Evolutionary conservation across 306 rosid genomes (phyloP).

Genomic region (Canavalia gladiata): DNA sequence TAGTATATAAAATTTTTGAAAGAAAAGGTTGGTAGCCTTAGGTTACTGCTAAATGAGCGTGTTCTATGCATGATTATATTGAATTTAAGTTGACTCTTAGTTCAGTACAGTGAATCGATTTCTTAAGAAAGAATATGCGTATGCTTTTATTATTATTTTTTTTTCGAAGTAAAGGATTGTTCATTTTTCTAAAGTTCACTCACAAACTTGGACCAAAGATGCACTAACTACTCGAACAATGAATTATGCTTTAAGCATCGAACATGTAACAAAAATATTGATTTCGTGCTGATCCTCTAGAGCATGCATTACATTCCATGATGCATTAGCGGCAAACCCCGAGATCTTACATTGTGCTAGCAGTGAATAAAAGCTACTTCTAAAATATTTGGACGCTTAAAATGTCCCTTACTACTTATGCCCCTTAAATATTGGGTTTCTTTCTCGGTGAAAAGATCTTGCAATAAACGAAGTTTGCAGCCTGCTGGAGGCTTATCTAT

Average conservation of each 20-base stretch:
- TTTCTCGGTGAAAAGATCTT: no score
- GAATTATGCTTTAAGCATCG: neutral
- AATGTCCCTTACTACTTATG: no score
- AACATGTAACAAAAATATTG: neutral
- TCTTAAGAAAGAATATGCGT: neutral
- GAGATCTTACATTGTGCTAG: neutral
- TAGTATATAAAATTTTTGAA: neutral
- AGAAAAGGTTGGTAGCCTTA: neutral
- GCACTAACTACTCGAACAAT: slow-evolving; percentile 4
- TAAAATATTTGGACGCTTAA: no score
- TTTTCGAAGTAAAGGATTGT: no score
- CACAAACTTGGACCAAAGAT: no score
- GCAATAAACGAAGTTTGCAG: no score
- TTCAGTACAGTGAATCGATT: slow-evolving; percentile 3
- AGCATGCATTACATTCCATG: neutral
- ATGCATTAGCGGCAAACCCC: neutral
- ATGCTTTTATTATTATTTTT: no score
- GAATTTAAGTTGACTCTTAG: neutral
- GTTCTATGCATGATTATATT: slow-evolving; percentile 15
- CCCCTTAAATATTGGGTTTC: no score
- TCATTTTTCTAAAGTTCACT: no score
- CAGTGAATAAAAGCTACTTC: no score
- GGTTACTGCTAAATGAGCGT: neutral
- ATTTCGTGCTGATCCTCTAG: neutral
- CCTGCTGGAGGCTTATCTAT: no score